These are phyloP conservation scores for Chalaropsis ovoidea DNA, from an alignment of 2,329 filamentous ascomycete species.

Conservation along the genomic window DNA sequence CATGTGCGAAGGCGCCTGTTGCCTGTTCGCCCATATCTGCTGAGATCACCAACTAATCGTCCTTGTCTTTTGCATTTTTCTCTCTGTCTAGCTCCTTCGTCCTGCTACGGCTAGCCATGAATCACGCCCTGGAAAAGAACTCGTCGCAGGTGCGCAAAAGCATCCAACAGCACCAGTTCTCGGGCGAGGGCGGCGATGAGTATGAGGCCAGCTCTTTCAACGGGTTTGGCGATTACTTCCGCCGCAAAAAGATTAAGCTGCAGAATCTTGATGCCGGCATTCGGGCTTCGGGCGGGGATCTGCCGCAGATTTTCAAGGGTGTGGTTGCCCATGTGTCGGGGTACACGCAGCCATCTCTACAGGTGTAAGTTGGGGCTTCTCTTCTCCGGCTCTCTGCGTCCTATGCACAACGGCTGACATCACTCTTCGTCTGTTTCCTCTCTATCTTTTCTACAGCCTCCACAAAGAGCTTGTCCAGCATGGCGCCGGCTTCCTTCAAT, in stretches of 20 bases:
- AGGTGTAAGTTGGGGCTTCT: slow-evolving; percentile 44
- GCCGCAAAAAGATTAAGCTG: slow-evolving; percentile 91
- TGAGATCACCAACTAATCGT: not conserved
- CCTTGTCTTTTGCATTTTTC: not conserved
- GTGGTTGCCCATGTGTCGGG: slow-evolving; percentile 88
- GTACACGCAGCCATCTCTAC: slow-evolving; percentile 88
- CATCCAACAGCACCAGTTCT: slow-evolving; percentile 59
- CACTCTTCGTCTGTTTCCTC: not conserved
- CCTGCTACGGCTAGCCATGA: slow-evolving; percentile 37
- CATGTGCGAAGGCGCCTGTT: not conserved
- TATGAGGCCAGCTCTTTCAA: slow-evolving; percentile 81
- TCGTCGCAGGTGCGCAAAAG: slow-evolving; percentile 52
- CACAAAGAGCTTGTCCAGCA: slow-evolving; percentile 80
- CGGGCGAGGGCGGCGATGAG: slow-evolving; percentile 77
- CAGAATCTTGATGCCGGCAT: slow-evolving; percentile 86
- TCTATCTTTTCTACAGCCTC: slow-evolving; percentile 38
- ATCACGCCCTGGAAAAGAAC: slow-evolving; percentile 52
- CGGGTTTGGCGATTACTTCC: slow-evolving; percentile 83
- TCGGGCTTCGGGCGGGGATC: slow-evolving; percentile 53
- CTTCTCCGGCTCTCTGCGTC: not conserved
- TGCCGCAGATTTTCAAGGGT: slow-evolving; percentile 75
- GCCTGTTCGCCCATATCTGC: not conserved
- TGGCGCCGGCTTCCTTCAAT: slow-evolving; percentile 92
- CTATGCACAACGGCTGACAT: slow-evolving; percentile 25
- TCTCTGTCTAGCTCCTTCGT: not conserved